Evolutionary conservation across 169 alveolate genomes (phyloP).

Genomic region (Theileria parva): DNA sequence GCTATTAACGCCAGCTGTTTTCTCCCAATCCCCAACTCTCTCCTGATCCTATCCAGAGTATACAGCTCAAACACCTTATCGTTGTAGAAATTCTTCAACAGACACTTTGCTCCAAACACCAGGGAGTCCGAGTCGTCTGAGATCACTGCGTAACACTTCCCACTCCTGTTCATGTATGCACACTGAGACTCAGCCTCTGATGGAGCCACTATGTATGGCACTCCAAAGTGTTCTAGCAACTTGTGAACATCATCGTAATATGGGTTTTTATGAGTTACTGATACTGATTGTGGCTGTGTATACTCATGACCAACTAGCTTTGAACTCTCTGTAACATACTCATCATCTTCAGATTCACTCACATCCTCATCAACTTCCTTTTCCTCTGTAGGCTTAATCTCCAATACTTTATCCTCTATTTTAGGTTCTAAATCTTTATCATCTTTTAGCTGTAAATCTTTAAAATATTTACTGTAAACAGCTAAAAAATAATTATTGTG

Average conservation of each 20-base stretch:
- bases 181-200: constrained; percentile 96
- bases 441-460: not conserved
- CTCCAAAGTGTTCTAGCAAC: constrained; percentile 85
- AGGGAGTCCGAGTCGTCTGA: constrained; percentile 94
- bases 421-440: not conserved
- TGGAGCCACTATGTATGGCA: constrained; percentile 93
- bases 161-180: constrained; percentile 79
- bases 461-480: not conserved
- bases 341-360: not conserved
- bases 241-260: constrained; percentile 67
- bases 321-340: not conserved
- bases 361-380: not conserved
- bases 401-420: not conserved
- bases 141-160: constrained; percentile 87
- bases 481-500: not conserved
- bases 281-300: not conserved
- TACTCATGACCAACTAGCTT: not conserved
- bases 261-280: not conserved
- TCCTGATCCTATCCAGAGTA: constrained; percentile 70
- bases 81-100: constrained; percentile 86
- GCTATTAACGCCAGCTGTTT: constrained; percentile 88
- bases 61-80: constrained; percentile 86
- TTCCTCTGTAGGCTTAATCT: not conserved
- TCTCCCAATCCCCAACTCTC: constrained; percentile 81
- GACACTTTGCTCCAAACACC: constrained; percentile 88